Conservation (phyloP, 2,329 filamentous ascomycete genomes). For the Ambrosiella beaveri region DNA sequence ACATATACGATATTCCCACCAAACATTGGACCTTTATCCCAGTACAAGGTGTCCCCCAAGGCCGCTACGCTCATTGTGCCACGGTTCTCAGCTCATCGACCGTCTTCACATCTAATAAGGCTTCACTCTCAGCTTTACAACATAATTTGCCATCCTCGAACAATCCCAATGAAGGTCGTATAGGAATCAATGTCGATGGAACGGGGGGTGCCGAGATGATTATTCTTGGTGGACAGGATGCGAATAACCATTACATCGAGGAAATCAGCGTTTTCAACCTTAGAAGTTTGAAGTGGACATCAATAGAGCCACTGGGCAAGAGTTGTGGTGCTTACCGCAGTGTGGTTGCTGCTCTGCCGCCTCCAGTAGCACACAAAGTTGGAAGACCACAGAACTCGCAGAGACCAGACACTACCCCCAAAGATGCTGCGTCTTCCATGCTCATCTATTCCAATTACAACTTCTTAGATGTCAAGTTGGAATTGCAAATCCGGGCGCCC, state of each 20-base stretch:
- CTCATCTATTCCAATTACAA: constrained; percentile 99
- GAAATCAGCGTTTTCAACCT: constrained; percentile 98
- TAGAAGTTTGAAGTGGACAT: constrained; percentile 86
- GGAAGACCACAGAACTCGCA: constrained; percentile 36
- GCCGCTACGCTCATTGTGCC: constrained; percentile 90
- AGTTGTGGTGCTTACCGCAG: constrained; percentile 94
- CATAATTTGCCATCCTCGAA: constrained; percentile 64
- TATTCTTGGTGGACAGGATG: constrained; percentile 89
- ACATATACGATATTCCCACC: constrained; percentile 77
- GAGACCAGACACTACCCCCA: constrained; percentile 18
- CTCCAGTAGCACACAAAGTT: constrained; percentile 46
- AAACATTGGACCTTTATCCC: constrained; percentile 73
- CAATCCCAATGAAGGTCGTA: constrained; percentile 69
- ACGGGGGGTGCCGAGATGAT: constrained; percentile 92
- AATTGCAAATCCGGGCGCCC: constrained; percentile 71
- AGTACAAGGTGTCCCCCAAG: constrained; percentile 69
- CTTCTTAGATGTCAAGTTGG: constrained; percentile 90
- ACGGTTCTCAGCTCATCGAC: constrained; percentile 80
- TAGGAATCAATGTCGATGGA: constrained; percentile 80
- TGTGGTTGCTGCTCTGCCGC: constrained; percentile 70
- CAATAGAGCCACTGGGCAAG: constrained; percentile 69
- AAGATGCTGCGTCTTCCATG: constrained; percentile 54
- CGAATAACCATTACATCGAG: constrained; percentile 96
- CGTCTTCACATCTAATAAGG: constrained; percentile 66
- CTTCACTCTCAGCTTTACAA: constrained; percentile 70